Evolutionary conservation across 2,329 filamentous ascomycete species (phyloP).

Genomic region (Albifimbria verrucaria): DNA sequence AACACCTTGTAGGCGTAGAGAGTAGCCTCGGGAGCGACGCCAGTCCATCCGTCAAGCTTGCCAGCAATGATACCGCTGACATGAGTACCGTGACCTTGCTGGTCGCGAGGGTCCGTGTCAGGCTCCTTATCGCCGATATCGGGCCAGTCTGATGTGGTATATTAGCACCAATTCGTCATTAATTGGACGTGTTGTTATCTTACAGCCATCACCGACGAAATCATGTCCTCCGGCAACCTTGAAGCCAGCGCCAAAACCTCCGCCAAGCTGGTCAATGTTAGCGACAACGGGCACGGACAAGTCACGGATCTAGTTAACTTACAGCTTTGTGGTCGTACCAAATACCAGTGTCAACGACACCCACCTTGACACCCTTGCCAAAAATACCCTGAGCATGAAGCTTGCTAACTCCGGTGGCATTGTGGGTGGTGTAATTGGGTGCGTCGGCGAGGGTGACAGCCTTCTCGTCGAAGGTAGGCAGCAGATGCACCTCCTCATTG

Average conservation of each 20-base stretch:
- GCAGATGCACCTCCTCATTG: slow-evolving; percentile 4
- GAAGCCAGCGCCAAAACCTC: slow-evolving; percentile 16
- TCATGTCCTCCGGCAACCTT: slow-evolving; percentile 20
- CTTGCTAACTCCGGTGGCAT: slow-evolving; percentile 18
- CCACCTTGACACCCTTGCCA: slow-evolving; percentile 20
- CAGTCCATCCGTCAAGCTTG: slow-evolving; percentile 8
- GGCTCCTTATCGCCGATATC: slow-evolving; percentile 8
- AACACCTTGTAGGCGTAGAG: slow-evolving; percentile 26
- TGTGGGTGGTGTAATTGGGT: slow-evolving; percentile 17
- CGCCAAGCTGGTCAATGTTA: slow-evolving; percentile 11
- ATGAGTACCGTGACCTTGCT: slow-evolving; percentile 23
- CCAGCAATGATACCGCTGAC: slow-evolving; percentile 28
- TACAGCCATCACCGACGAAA: slow-evolving; percentile 13
- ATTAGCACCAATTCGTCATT: background rate
- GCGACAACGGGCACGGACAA: background rate
- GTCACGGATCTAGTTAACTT: background rate
- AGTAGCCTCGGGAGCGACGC: slow-evolving; percentile 24
- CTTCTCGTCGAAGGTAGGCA: slow-evolving; percentile 2
- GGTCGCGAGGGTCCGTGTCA: slow-evolving; percentile 21
- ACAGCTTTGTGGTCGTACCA: slow-evolving; percentile 17
- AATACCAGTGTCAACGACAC: slow-evolving; percentile 22
- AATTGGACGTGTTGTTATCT: background rate
- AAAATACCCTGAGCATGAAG: slow-evolving; percentile 18
- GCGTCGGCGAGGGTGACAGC: slow-evolving; percentile 1
- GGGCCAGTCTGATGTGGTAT: background rate